A percentile compares a stretch with the other conserved stretches of the same genome.
Conservation (phyloP, 192 early-diverging fungal genomes). For the Coemansia sp. region DNA sequence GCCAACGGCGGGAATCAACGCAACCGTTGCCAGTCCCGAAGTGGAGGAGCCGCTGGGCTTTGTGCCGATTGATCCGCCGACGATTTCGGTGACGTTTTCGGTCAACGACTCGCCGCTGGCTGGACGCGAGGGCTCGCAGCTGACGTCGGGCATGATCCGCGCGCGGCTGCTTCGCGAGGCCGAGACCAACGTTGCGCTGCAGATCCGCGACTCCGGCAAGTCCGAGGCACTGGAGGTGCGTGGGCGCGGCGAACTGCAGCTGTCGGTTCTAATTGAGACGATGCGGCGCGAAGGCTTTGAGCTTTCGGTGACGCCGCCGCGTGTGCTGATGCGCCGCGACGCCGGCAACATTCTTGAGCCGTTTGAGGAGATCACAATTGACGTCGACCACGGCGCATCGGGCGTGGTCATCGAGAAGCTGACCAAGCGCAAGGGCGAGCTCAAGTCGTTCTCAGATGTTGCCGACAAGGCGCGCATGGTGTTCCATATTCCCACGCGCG, state of each 20-base stretch:
- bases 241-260: conserved; percentile 86
- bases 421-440: conserved; percentile 77
- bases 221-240: conserved; percentile 79
- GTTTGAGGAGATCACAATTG: conserved; percentile 81
- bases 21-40: conserved; percentile 69
- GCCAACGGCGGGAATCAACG: conserved; percentile 73
- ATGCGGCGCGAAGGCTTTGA: conserved; percentile 90
- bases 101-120: conserved; percentile 87
- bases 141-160: conserved; percentile 79
- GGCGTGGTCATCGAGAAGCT: conserved; percentile 84
- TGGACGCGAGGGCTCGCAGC: conserved; percentile 71
- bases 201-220: conserved; percentile 65
- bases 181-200: conserved; percentile 80
- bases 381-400: conserved; percentile 68
- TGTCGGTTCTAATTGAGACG: conserved; percentile 84
- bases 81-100: conserved; percentile 81
- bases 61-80: conserved; percentile 80
- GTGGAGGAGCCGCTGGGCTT: conserved; percentile 64
- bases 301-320: conserved; percentile 76
- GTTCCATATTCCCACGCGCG: conserved; percentile 80
- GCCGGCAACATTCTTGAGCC: conserved; percentile 72
- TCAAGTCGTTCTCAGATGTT: conserved; percentile 69
- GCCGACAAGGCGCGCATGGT: conserved; percentile 75
- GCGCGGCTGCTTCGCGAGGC: conserved; percentile 74
- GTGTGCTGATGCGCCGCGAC: conserved; percentile 73